Percentiles rank a stretch among this genome's conserved stretches.
These are phyloP conservation scores for Phytophthora tentaculata DNA, from an alignment of 352 stramenopile genomes.

Conservation along the genomic window DNA sequence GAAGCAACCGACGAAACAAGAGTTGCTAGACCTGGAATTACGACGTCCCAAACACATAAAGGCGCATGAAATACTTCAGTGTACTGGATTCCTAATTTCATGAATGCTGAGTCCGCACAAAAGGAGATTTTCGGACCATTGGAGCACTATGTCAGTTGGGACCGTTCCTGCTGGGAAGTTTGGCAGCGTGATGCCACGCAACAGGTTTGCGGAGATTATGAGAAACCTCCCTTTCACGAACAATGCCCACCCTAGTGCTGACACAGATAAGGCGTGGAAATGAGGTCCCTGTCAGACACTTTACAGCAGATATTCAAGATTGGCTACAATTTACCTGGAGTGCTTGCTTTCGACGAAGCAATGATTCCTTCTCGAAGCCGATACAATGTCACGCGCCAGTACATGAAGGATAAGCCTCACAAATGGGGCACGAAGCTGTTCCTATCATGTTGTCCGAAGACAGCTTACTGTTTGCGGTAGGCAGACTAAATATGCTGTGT, in stretches of 20 bases:
- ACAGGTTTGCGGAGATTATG: no score
- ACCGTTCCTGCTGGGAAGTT: no score
- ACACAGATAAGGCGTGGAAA: neutral
- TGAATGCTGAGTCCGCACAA: no score
- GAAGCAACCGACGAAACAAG: no score
- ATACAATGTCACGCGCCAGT: neutral
- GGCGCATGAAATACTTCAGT: no score
- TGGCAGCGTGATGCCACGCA: no score
- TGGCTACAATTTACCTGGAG: neutral
- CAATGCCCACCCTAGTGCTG: neutral
- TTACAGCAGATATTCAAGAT: neutral
- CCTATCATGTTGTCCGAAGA: neutral
- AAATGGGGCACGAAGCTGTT: neutral
- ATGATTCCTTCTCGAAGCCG: neutral
- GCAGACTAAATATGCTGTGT: no score
- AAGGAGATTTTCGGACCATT: no score
- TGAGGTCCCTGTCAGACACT: neutral
- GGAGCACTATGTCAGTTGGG: no score
- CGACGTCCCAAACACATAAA: no score
- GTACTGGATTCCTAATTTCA: no score
- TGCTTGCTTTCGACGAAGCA: neutral
- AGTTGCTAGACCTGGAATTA: no score
- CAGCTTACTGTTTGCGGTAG: neutral
- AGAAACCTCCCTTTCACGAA: neutral
- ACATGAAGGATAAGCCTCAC: neutral